Evolutionary conservation across 2,329 filamentous ascomycete species (phyloP).

Genomic region (Colletotrichum plurivorum): DNA sequence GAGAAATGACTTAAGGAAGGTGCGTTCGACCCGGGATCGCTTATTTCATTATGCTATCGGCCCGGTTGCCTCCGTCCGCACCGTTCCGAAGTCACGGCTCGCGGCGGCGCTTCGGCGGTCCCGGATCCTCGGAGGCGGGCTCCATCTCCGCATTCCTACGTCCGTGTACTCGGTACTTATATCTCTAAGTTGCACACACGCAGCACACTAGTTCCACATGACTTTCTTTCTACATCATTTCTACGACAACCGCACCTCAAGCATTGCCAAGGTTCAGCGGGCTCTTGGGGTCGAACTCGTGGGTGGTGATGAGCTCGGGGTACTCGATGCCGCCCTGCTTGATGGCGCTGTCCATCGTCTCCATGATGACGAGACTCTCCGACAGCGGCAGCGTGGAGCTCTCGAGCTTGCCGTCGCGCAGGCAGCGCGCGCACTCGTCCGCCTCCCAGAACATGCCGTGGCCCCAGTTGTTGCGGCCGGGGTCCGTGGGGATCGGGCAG

Average conservation of each 20-base stretch:
- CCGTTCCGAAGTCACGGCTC: slow-evolving; percentile 20
- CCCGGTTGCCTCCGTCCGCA: slow-evolving; percentile 2
- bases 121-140: slow-evolving; percentile 11
- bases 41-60: slow-evolving; percentile 9
- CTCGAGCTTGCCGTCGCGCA: slow-evolving; percentile 84
- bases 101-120: slow-evolving; percentile 20
- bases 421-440: slow-evolving; percentile 81
- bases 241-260: background rate
- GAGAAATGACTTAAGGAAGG: background rate
- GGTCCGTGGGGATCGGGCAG: slow-evolving; percentile 67
- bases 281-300: slow-evolving; percentile 72
- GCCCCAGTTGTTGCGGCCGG: slow-evolving; percentile 66
- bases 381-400: slow-evolving; percentile 78
- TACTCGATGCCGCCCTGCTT: slow-evolving; percentile 68
- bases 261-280: slow-evolving; percentile 71
- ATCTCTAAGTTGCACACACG: background rate
- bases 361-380: slow-evolving; percentile 90
- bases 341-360: slow-evolving; percentile 72
- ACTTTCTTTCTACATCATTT: background rate
- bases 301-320: slow-evolving; percentile 69
- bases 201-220: background rate
- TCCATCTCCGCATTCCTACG: background rate
- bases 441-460: slow-evolving; percentile 94
- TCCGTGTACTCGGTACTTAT: background rate
- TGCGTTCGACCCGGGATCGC: slow-evolving; percentile 14